Percentiles rank a stretch among this genome's conserved stretches.
Evolutionary conservation across 2,329 filamentous ascomycete species (phyloP).

Genomic region (Paraconiothyrium brasiliense): DNA sequence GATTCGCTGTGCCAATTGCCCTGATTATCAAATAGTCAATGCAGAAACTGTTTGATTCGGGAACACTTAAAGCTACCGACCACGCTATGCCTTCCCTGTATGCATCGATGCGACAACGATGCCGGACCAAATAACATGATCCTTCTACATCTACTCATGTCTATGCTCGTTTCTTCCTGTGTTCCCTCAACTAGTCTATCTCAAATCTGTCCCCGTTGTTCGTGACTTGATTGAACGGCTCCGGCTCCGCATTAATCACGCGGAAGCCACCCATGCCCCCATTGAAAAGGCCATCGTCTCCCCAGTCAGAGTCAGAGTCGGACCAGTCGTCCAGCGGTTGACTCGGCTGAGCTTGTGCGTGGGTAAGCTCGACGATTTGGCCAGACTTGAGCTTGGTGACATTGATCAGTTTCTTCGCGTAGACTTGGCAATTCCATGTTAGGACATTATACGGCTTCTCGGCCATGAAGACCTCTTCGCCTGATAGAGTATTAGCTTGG

Average conservation of each 20-base stretch:
- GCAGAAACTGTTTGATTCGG: too few relatives aligned
- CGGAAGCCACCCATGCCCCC: conserved; percentile 3
- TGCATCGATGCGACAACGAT: too few relatives aligned
- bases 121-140: too few relatives aligned
- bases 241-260: not conserved
- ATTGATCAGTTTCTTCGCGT: conserved; percentile 12
- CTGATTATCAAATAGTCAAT: too few relatives aligned
- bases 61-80: too few relatives aligned
- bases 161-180: too few relatives aligned
- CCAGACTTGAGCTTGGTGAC: conserved; percentile 13
- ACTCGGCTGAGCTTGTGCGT: conserved; percentile 8
- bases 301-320: conserved; percentile 10
- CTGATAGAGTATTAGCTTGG: not conserved
- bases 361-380: conserved; percentile 6
- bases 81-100: too few relatives aligned
- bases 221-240: not conserved
- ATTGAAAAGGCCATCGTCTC: not conserved
- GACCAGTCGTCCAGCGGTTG: not conserved
- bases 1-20: too few relatives aligned
- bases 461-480: conserved; percentile 12
- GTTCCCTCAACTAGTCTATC: not conserved
- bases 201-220: conserved; percentile 6
- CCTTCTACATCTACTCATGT: too few relatives aligned
- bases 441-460: conserved; percentile 13
- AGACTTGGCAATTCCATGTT: conserved; percentile 13